Evolutionary conservation across 2,329 filamentous ascomycete species (phyloP).

Genomic region (Celoporthe dispersa): DNA sequence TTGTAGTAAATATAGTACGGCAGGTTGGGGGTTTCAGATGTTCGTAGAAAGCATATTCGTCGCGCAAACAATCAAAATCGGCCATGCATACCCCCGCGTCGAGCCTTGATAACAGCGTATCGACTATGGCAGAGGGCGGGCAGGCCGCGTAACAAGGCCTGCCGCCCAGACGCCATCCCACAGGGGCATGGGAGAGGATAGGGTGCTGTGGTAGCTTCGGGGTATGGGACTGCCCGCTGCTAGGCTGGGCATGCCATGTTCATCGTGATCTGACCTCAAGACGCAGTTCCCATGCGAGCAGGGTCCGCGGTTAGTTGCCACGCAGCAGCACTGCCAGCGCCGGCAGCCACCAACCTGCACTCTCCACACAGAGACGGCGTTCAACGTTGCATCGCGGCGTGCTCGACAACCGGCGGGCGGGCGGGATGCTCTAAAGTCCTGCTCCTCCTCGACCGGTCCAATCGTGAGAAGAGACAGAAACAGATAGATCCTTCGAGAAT

Average conservation of each 20-base stretch:
- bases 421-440: neutral
- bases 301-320: neutral
- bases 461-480: neutral
- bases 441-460: neutral
- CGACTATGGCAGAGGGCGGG: neutral
- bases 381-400: neutral
- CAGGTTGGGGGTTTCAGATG: neutral
- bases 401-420: too few species aligned
- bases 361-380: neutral
- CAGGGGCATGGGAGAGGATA: neutral
- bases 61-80: neutral
- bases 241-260: neutral
- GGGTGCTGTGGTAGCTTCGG: neutral
- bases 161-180: too few species aligned
- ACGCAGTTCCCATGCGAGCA: neutral
- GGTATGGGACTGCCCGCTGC: neutral
- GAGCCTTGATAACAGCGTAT: neutral
- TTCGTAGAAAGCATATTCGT: neutral
- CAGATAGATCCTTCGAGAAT: neutral
- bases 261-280: neutral
- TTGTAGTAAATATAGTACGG: neutral
- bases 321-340: neutral
- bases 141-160: neutral
- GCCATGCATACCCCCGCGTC: neutral
- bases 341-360: neutral